A percentile compares a stretch with the other conserved stretches of the same genome.
phyloP scores from a whole-genome alignment of 441 rosid genomes.

The Eutrema salsugineum region DNA sequence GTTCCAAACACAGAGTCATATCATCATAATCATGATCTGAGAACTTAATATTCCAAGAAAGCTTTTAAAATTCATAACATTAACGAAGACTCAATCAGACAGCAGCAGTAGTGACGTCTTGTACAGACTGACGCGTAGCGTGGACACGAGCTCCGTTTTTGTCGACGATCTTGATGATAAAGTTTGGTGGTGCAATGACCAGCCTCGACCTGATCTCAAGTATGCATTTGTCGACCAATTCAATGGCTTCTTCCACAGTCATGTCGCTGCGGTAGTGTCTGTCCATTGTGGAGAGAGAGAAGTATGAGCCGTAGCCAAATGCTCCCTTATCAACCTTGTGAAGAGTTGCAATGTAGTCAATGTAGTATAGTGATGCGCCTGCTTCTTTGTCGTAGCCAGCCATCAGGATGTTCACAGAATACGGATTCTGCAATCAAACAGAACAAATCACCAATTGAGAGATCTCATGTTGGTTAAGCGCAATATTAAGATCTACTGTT shows the following conservation, averaged over 20 bases:
- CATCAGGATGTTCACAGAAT: constrained; percentile 80
- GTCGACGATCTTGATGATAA: constrained; percentile 93
- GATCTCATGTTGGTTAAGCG: too few relatives aligned
- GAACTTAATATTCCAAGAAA: not conserved
- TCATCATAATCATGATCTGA: too few relatives aligned
- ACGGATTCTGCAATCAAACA: constrained; percentile 61
- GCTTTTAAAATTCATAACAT: constrained; percentile 13
- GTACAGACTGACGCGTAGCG: constrained; percentile 80
- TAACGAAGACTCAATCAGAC: constrained; percentile 35
- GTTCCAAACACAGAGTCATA: too few relatives aligned
- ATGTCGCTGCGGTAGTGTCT: constrained; percentile 87
- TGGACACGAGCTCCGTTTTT: constrained; percentile 83
- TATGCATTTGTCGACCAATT: constrained; percentile 86
- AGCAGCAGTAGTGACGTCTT: constrained; percentile 43
- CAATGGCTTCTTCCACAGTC: constrained; percentile 83
- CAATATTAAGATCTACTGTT: not conserved
- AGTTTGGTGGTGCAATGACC: constrained; percentile 94
- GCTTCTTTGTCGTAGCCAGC: constrained; percentile 96
- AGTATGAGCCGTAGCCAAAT: constrained; percentile 94
- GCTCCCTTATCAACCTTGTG: constrained; percentile 98
- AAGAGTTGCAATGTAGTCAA: constrained; percentile 91
- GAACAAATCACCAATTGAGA: not conserved
- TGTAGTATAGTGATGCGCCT: constrained; percentile 91
- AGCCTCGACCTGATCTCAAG: constrained; percentile 85
- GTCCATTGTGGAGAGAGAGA: constrained; percentile 93